phyloP scores from a whole-genome alignment of 2,329 filamentous ascomycete genomes.

The Macrophomina pseudophaseolina region DNA sequence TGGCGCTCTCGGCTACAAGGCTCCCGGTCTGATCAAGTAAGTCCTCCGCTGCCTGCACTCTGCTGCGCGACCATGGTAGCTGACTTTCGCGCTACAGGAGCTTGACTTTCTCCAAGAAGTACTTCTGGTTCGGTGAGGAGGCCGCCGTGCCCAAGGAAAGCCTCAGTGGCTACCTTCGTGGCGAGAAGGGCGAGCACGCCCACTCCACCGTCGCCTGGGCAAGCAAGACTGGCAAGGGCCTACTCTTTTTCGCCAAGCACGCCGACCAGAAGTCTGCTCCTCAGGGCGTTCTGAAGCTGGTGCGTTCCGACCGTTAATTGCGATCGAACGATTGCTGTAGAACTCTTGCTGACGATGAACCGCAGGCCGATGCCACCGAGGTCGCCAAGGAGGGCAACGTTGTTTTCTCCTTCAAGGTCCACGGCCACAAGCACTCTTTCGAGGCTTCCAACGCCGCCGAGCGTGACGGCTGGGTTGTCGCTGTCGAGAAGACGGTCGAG shows the following conservation, averaged over 20 bases:
- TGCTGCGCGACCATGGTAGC: neutral
- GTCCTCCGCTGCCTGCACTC: constrained; percentile 38
- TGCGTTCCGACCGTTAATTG: constrained; percentile 53
- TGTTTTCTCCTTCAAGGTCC: constrained; percentile 85
- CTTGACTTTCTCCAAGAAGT: constrained; percentile 88
- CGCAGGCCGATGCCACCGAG: constrained; percentile 69
- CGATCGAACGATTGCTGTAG: neutral
- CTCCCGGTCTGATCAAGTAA: constrained; percentile 87
- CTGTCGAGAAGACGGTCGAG: constrained; percentile 79
- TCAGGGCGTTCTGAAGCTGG: constrained; percentile 81
- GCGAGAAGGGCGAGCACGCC: constrained; percentile 81
- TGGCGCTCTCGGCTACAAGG: constrained; percentile 88
- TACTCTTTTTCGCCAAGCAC: constrained; percentile 89
- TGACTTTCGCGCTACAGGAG: constrained; percentile 61
- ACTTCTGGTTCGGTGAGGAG: constrained; percentile 73
- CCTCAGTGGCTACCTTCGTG: constrained; percentile 78
- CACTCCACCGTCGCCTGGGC: constrained; percentile 88
- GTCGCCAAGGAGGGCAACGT: constrained; percentile 74
- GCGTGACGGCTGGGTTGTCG: constrained; percentile 90
- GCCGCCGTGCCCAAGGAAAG: constrained; percentile 71
- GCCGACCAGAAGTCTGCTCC: constrained; percentile 80
- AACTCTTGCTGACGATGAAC: constrained; percentile 39
- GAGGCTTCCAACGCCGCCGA: constrained; percentile 77
- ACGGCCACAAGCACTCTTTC: constrained; percentile 92
- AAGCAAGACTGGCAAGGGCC: constrained; percentile 90